A percentile compares a stretch with the other conserved stretches of the same genome.
Evolutionary conservation across 768 basidiomycete genomes (phyloP).

Genomic region (Clathrus columnatus): DNA sequence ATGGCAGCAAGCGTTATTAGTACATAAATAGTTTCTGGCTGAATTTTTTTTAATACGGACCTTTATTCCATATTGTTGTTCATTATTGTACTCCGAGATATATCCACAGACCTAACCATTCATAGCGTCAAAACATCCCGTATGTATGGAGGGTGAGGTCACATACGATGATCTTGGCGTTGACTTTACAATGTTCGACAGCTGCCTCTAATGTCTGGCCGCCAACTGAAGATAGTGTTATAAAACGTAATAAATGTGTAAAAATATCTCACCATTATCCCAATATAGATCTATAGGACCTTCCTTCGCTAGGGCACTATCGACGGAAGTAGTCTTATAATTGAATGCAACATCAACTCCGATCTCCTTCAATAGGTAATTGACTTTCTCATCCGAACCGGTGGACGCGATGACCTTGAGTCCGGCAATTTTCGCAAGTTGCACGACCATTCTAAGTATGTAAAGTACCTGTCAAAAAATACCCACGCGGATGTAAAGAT

Average conservation of each 20-base stretch:
- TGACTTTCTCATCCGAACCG: constrained; percentile 64
- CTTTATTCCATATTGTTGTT: constrained; percentile 14
- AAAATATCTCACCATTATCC: background rate
- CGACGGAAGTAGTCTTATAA: constrained; percentile 52
- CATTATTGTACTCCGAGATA: constrained; percentile 24
- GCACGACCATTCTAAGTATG: constrained; percentile 23
- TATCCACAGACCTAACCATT: constrained; percentile 25
- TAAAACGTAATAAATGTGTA: background rate
- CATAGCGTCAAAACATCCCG: background rate
- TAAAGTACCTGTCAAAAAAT: background rate
- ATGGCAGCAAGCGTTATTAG: background rate
- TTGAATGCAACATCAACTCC: constrained; percentile 67
- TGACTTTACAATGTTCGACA: constrained; percentile 32
- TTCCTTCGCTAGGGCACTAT: constrained; percentile 43
- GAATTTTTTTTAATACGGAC: constrained; percentile 5
- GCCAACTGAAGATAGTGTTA: constrained; percentile 31
- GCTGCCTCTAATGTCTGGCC: constrained; percentile 51
- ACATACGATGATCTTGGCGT: constrained; percentile 40
- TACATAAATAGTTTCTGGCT: too few species aligned
- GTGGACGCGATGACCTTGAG: constrained; percentile 62
- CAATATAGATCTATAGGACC: constrained; percentile 47
- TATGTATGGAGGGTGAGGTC: background rate
- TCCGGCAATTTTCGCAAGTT: constrained; percentile 34
- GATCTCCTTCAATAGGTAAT: constrained; percentile 39
- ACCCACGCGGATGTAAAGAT: background rate